Evolutionary conservation across 371 early-diverging fungal species (phyloP).

Genomic region (Capillidium rhysosporum): DNA sequence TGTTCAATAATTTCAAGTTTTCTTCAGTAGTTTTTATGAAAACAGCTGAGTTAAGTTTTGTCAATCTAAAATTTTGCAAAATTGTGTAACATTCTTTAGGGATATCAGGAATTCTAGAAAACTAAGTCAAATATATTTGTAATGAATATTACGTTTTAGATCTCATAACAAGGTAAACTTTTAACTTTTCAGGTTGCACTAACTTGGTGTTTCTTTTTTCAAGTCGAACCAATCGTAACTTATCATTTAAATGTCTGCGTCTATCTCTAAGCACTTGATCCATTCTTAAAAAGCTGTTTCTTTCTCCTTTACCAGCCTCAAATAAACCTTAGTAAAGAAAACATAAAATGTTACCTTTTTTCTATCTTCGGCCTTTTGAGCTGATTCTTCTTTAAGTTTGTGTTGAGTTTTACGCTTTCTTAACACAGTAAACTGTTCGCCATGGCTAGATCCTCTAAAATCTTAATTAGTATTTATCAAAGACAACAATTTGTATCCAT

Average conservation of each 20-base stretch:
- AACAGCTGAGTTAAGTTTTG: neutral
- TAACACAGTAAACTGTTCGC: neutral
- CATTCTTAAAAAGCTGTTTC: neutral
- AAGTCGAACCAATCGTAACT: neutral
- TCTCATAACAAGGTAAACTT: conserved; percentile 1
- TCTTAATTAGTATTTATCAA: neutral
- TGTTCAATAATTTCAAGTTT: neutral
- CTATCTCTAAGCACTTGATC: neutral
- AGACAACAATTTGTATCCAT: neutral
- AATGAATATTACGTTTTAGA: neutral
- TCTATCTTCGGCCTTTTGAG: neutral
- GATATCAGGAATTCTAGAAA: neutral
- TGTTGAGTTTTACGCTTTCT: neutral
- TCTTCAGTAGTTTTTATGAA: conserved; percentile 1
- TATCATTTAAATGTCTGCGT: neutral
- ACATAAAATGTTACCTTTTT: neutral
- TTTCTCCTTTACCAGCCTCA: neutral
- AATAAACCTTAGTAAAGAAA: neutral
- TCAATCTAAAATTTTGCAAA: neutral
- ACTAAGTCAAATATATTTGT: neutral
- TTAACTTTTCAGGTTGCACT: neutral
- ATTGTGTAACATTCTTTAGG: neutral
- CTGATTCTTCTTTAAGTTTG: neutral
- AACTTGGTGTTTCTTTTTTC: neutral
- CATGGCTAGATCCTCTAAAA: neutral